phyloP scores from a whole-genome alignment of 176 grass and related monocot genomes.

The Aechmea fasciata region DNA sequence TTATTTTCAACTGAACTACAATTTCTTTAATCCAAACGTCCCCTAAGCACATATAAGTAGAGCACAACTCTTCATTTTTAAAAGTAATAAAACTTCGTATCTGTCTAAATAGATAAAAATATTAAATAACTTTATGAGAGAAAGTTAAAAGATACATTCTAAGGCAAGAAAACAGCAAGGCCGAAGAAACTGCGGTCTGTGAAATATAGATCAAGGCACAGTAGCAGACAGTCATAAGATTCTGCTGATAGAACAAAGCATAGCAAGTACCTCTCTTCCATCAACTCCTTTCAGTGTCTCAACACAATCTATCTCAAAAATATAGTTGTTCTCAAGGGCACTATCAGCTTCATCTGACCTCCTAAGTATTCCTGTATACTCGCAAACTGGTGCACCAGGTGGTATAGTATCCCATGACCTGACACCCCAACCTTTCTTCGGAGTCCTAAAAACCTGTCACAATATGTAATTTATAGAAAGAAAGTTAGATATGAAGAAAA shows the following conservation, averaged over 20 bases:
- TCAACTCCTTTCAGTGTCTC: slow-evolving; percentile 91
- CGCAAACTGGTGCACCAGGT: slow-evolving; percentile 80
- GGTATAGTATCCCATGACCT: slow-evolving; percentile 86
- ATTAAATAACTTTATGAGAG: too few species aligned
- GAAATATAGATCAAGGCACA: neutral
- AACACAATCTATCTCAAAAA: slow-evolving; percentile 87
- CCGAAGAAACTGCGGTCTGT: neutral
- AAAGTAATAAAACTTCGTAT: too few species aligned
- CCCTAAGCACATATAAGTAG: too few species aligned
- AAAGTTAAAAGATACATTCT: too few species aligned
- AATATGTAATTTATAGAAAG: slow-evolving; percentile 7
- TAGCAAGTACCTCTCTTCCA: slow-evolving; percentile 59
- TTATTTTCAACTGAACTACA: too few species aligned
- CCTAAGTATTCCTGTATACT: slow-evolving; percentile 62
- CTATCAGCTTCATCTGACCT: slow-evolving; percentile 66
- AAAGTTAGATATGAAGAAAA: neutral
- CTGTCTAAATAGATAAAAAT: too few species aligned
- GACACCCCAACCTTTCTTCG: slow-evolving; percentile 83
- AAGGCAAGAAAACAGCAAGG: neutral
- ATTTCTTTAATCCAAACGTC: too few species aligned
- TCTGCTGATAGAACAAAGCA: neutral
- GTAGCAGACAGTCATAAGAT: slow-evolving; percentile 5
- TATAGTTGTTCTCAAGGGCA: slow-evolving; percentile 52
- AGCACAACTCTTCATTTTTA: too few species aligned
- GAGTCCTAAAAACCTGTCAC: slow-evolving; percentile 70